Base-by-base conservation (phyloP, 176 grass and related monocot species). In the Thinopyrum elongatum region DNA sequence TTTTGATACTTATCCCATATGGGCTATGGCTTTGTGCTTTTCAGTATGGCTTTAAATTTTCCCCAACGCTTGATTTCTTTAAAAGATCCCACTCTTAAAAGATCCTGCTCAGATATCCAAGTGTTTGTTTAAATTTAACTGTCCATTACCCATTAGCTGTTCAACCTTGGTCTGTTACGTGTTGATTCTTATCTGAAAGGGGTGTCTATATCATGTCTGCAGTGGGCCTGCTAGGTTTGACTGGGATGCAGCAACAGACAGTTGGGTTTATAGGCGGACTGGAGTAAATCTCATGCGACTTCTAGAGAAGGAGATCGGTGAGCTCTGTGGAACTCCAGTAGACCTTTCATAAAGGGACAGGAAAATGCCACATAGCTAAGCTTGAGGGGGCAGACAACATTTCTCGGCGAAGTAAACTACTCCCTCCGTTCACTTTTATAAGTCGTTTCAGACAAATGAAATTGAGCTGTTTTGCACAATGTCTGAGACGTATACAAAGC, bases 221-320 rank as follows among this genome's bases (percentile, higher is more conserved):
- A 97, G 95, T 79, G 95, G 95, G 12, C 92, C 95, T 75, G 72
- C 72, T 51, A 75, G 72, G 42, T 85, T 66, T 83, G 90, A 97
- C 80, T 98, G 93, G 91, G 93, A 98, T 87, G 78, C 65, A 30
- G 31, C 81, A 84, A 31, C 82, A 53, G 69, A 64, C 21, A 27
- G 82, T 77, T 98, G 95, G 93, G 65, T 98, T 74, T 98, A 98
- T 62, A 87, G 88, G 76, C 68, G 93, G 66, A 98, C 87, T n/a
- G 87, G 94, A 84, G 89, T 88, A 6, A 87, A 93, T 63, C 80
- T 95, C 61, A 60, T 88, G 27, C 73, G 87, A 3, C 91, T 98
- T 83, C 72, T 98, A 10, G 87, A 89, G 87, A 63, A 92, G 80
- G 95, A 95, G 85, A 38, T 98, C 3, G 34, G 81, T 55, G 81